Conservation (phyloP, 495 filamentous ascomycete genomes). For the Aspergillus conjunctus region DNA sequence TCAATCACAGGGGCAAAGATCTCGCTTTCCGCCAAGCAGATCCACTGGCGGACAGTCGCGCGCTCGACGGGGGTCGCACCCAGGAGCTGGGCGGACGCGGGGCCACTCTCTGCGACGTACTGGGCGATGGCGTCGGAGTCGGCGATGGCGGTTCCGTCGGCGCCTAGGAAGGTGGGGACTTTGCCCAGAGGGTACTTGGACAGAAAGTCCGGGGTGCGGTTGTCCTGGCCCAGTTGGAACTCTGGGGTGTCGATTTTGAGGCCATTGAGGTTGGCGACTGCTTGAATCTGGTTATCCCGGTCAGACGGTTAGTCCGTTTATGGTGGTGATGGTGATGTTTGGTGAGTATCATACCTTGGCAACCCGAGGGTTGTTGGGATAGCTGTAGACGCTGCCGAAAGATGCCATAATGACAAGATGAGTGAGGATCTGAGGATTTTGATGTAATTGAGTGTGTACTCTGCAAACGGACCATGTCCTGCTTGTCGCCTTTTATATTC, state of each 20-base stretch:
- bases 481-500: too few species aligned
- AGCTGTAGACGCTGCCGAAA: slow-evolving; percentile 55
- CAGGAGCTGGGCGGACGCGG: slow-evolving; percentile 52
- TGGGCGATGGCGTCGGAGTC: slow-evolving; percentile 59
- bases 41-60: slow-evolving; percentile 55
- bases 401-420: slow-evolving; percentile 46
- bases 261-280: slow-evolving; percentile 55
- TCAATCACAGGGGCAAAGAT: slow-evolving; percentile 34
- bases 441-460: not conserved
- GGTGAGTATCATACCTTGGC: slow-evolving; percentile 43
- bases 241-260: slow-evolving; percentile 45
- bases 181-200: slow-evolving; percentile 65
- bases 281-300: slow-evolving; percentile 42
- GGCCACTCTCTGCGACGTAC: slow-evolving; percentile 56
- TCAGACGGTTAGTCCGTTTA: slow-evolving; percentile 4
- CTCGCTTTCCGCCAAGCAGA: slow-evolving; percentile 50
- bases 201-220: slow-evolving; percentile 52
- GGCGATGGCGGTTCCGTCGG: slow-evolving; percentile 53
- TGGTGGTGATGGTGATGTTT: not conserved
- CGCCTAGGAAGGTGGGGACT: slow-evolving; percentile 57
- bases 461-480: too few species aligned
- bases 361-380: slow-evolving; percentile 51
- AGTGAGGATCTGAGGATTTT: not conserved
- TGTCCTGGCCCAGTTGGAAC: slow-evolving; percentile 50
- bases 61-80: slow-evolving; percentile 49